Conservation (phyloP, 2,329 filamentous ascomycete genomes). For the Fusarium torreyae region DNA sequence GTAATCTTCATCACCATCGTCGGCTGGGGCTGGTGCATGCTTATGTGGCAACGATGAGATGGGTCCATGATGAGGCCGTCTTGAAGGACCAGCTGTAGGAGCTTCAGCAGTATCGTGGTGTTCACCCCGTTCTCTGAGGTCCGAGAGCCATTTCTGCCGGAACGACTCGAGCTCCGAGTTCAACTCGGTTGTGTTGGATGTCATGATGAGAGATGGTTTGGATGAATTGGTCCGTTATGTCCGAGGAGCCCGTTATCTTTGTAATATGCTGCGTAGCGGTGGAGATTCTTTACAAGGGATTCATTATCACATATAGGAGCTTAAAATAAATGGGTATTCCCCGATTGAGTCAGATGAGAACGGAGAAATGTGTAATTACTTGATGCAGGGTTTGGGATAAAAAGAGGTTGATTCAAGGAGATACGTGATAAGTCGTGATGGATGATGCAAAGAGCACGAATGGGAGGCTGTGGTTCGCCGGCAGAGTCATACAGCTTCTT, state of each 20-base stretch:
- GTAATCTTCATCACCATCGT: constrained; percentile 58
- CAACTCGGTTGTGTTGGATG: constrained; percentile 56
- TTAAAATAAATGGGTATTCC: neutral
- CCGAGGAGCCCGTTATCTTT: constrained; percentile 4
- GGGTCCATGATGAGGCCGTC: constrained; percentile 35
- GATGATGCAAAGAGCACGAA: constrained; percentile 44
- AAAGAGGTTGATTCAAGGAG: constrained; percentile 6
- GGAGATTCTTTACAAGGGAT: constrained; percentile 29
- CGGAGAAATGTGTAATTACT: constrained; percentile 1
- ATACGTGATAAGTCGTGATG: constrained; percentile 35
- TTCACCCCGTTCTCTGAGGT: constrained; percentile 69
- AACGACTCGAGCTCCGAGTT: constrained; percentile 87
- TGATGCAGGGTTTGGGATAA: neutral
- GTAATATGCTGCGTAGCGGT: neutral
- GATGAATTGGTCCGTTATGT: constrained; percentile 31
- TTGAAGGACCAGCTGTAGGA: constrained; percentile 27
- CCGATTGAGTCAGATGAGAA: constrained; percentile 42
- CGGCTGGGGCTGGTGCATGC: constrained; percentile 19
- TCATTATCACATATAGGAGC: constrained; percentile 43
- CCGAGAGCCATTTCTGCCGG: constrained; percentile 87
- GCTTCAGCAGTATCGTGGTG: constrained; percentile 34
- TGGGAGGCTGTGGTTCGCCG: constrained; percentile 42
- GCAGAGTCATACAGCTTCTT: constrained; percentile 32
- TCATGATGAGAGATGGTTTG: constrained; percentile 33
- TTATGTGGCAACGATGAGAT: constrained; percentile 42